A percentile compares a stretch with the other conserved stretches of the same genome.
Conservation (phyloP, 2,329 filamentous ascomycete species). For the Xylaria sp. region DNA sequence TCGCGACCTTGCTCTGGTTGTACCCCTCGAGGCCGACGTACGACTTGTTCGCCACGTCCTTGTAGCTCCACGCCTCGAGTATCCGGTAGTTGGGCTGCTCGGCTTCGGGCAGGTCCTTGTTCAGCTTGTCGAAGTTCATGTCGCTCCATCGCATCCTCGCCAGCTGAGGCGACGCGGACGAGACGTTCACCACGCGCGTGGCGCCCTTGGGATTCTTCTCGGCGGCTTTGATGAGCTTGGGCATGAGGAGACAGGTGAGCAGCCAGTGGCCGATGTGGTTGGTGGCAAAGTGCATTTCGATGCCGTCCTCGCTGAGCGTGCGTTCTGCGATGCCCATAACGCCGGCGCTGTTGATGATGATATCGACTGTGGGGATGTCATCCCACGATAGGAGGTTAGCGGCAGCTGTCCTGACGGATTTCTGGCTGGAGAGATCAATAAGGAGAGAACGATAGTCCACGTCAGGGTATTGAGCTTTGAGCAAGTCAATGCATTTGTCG, state of each 20-base stretch:
- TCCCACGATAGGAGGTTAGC: constrained; percentile 50
- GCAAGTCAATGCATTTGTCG: constrained; percentile 44
- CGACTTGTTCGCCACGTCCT: constrained; percentile 41
- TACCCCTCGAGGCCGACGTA: constrained; percentile 52
- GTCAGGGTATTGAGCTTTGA: constrained; percentile 46
- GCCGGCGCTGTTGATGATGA: constrained; percentile 60
- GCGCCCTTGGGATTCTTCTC: constrained; percentile 41
- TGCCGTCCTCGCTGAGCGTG: constrained; percentile 54
- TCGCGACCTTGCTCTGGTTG: constrained; percentile 52
- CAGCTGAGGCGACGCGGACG: constrained; percentile 46
- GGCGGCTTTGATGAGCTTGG: constrained; percentile 54
- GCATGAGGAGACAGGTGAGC: constrained; percentile 58
- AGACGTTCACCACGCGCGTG: constrained; percentile 56
- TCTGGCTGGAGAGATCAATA: constrained; percentile 55
- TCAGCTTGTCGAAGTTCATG: constrained; percentile 51
- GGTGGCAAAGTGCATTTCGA: constrained; percentile 58
- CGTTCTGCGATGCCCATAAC: constrained; percentile 54
- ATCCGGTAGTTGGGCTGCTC: constrained; percentile 49
- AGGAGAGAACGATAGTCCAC: constrained; percentile 49
- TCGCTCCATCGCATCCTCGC: constrained; percentile 52
- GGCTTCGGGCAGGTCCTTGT: constrained; percentile 48
- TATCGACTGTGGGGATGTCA: constrained; percentile 52
- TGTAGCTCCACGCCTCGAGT: constrained; percentile 42
- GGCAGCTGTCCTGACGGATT: constrained; percentile 53
- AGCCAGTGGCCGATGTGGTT: constrained; percentile 62